Evolutionary conservation across 2,329 filamentous ascomycete genomes (phyloP), one percentile per base, ranked within the genome.

Genomic region (Hymenoscyphus repandus): DNA sequence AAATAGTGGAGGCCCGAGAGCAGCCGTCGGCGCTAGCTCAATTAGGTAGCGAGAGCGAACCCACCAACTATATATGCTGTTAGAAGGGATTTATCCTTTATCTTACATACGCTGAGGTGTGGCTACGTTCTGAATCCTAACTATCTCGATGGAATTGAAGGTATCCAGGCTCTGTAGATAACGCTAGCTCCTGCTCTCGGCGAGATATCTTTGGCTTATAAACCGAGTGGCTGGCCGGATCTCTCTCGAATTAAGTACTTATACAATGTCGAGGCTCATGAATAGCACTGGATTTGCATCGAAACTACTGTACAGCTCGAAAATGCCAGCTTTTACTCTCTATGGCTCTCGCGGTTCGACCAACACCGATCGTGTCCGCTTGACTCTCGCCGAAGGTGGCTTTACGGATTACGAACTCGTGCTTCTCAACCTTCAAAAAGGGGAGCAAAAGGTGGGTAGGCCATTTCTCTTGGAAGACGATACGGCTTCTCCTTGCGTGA

Each of bases 281-380:
- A 60, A 58, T 30, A 62, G 45, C 42, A 45, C 54, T 30, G 17
- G 47, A 57, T 51, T 66, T 48, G 36, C 57, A 20, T 67, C 64
- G 15, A 66, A 59, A 59, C 33, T 63, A 42, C 49, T 65, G n/a
- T 52, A 62, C 50, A 54, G 31, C 47, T 65, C 60, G 15, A 72
- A 66, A 60, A 72, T 72, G 70, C 66, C 70, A 44, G 69, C 68
- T 44, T 72, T 72, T 53, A 72, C 68, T 57, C 64, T 73, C 1
- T 72, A 72, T 55, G 68, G 68, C 51, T 59, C 65, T 52, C 69
- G 64, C 48, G 67, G 69, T 43, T 72, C 71, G 53, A 69, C 67
- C 40, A 72, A 72, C 59, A 71, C 70, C 11, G 69, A 73, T 51
- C 69, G 70, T 52, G 69, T 74, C 49, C 69, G 67, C 47, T 59